Conservation (phyloP, 2,329 filamentous ascomycete genomes). For the Rhinocladiella mackenziei region DNA sequence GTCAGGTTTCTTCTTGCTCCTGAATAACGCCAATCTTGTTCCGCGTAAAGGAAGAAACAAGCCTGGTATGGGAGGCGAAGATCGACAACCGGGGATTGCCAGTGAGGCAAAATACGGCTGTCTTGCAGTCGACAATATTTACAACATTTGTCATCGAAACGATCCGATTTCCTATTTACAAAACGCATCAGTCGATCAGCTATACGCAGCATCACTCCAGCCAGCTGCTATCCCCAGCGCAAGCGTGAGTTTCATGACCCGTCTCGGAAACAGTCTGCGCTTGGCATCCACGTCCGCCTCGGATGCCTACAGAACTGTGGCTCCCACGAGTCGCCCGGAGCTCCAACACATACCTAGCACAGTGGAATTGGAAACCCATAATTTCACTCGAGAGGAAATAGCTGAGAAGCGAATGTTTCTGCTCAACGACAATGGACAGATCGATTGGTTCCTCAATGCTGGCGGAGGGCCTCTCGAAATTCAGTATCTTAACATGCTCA, state of each 20-base stretch:
- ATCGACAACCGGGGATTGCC: constrained; percentile 61
- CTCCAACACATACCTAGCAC: constrained; percentile 60
- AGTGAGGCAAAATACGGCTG: constrained; percentile 82
- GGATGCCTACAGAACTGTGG: constrained; percentile 51
- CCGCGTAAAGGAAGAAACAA: constrained; percentile 75
- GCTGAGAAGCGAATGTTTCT: constrained; percentile 83
- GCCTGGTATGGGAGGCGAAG: constrained; percentile 64
- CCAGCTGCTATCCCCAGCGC: constrained; percentile 74
- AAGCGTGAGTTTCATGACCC: constrained; percentile 61
- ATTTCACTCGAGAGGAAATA: constrained; percentile 87
- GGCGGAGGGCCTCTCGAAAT: constrained; percentile 86
- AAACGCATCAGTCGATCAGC: constrained; percentile 81
- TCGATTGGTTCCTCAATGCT: constrained; percentile 82
- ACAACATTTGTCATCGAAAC: constrained; percentile 79
- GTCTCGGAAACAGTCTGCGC: constrained; percentile 60
- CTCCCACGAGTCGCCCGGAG: constrained; percentile 56
- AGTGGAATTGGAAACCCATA: constrained; percentile 92
- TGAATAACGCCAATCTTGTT: constrained; percentile 66
- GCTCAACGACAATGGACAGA: constrained; percentile 93
- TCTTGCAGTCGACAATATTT: constrained; percentile 89
- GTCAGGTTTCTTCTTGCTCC: constrained; percentile 83
- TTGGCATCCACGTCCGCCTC: constrained; percentile 52
- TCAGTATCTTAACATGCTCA: constrained; percentile 95
- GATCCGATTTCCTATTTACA: constrained; percentile 86
- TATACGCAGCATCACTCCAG: constrained; percentile 72